A percentile compares a stretch with the other conserved stretches of the same genome.
These are phyloP conservation scores for Hypoxylon subgilvum DNA, from an alignment of 495 filamentous ascomycete genomes.

Conservation along the genomic window DNA sequence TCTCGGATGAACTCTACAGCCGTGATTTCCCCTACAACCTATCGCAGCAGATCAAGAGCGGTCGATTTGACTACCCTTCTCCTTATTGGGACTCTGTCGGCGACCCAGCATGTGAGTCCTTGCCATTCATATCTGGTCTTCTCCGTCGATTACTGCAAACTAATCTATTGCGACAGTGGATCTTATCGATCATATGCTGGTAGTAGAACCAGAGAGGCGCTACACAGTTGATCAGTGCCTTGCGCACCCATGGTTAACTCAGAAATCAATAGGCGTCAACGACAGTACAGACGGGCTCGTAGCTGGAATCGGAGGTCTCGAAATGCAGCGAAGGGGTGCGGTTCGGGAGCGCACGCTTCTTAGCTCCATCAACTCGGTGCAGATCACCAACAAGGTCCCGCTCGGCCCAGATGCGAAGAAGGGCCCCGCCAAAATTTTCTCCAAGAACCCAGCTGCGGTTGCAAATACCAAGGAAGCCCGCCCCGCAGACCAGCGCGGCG, in stretches of 20 bases:
- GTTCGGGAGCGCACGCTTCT: slow-evolving; percentile 84
- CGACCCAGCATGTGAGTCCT: slow-evolving; percentile 70
- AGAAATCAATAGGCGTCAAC: slow-evolving; percentile 57
- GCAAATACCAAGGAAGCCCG: slow-evolving; percentile 56
- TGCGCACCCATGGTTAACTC: slow-evolving; percentile 86
- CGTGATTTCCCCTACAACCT: slow-evolving; percentile 83
- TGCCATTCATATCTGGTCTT: not conserved
- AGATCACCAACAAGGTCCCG: slow-evolving; percentile 66
- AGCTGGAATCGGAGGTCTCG: slow-evolving; percentile 77
- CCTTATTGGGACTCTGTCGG: slow-evolving; percentile 97
- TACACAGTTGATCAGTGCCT: slow-evolving; percentile 90
- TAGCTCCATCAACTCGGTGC: slow-evolving; percentile 78
- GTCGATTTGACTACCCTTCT: slow-evolving; percentile 90
- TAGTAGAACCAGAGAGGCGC: slow-evolving; percentile 79
- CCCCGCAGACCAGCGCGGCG: slow-evolving; percentile 67
- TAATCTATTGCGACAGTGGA: slow-evolving; percentile 62
- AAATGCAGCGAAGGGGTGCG: slow-evolving; percentile 81
- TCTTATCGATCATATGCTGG: slow-evolving; percentile 93
- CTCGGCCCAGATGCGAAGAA: slow-evolving; percentile 55
- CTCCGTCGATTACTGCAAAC: not conserved
- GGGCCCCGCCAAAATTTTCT: slow-evolving; percentile 73
- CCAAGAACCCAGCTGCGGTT: slow-evolving; percentile 67
- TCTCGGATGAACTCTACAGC: slow-evolving; percentile 88
- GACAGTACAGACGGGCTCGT: slow-evolving; percentile 96
- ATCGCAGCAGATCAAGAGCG: slow-evolving; percentile 87